phyloP scores from a whole-genome alignment of 2,329 filamentous ascomycete species.

The Xylaria multiplex region DNA sequence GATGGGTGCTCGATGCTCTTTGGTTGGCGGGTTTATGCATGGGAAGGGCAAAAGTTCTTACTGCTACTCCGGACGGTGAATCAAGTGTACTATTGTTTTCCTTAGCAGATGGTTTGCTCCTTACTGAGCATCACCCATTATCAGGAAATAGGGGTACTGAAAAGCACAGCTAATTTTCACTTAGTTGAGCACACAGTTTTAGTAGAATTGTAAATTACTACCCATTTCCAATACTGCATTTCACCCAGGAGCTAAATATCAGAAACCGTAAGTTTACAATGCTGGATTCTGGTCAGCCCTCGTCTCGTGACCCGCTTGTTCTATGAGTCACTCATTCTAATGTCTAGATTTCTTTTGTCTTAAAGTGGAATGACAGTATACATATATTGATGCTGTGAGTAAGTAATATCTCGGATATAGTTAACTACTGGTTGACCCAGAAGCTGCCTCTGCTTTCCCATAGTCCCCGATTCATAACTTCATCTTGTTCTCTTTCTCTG shows the following conservation, averaged over 20 bases:
- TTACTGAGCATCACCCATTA: slow-evolving; percentile 41
- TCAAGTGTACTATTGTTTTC: slow-evolving; percentile 49
- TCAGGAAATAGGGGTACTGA: slow-evolving; percentile 49
- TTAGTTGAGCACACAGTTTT: slow-evolving; percentile 32
- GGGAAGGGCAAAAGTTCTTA: slow-evolving; percentile 45
- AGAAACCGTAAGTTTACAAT: background rate
- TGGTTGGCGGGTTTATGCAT: slow-evolving; percentile 43
- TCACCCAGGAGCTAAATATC: slow-evolving; percentile 2
- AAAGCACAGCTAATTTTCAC: slow-evolving; percentile 37
- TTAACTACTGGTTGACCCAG: background rate
- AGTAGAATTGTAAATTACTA: slow-evolving; percentile 38
- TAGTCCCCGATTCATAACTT: slow-evolving; percentile 1
- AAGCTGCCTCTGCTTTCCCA: background rate
- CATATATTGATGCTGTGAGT: background rate
- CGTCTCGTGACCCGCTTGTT: background rate
- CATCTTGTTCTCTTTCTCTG: background rate
- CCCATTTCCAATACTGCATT: slow-evolving; percentile 23
- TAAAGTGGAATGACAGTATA: background rate
- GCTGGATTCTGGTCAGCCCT: background rate
- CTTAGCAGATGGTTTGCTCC: slow-evolving; percentile 43
- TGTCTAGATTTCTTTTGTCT: background rate
- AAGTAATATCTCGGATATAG: too few species aligned
- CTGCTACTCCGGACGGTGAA: slow-evolving; percentile 41
- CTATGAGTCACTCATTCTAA: background rate
- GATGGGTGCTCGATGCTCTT: slow-evolving; percentile 40